Evolutionary conservation across 148 eudicot species (phyloP).

Genomic region (Spergularia bocconei): DNA sequence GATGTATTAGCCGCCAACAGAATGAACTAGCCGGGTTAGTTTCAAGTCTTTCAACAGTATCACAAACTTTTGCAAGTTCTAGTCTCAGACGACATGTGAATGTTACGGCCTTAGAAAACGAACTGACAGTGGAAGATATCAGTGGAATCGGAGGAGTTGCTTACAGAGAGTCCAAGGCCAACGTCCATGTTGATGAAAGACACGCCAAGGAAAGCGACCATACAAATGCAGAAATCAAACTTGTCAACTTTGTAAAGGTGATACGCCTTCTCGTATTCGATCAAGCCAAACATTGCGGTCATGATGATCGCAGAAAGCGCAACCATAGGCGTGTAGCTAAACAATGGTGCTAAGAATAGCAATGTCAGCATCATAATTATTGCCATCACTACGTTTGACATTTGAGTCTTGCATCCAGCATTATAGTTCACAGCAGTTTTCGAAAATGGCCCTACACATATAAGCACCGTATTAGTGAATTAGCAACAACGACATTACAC

Average conservation of each 20-base stretch:
- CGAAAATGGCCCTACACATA: constrained; percentile 80
- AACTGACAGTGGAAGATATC: too few species aligned
- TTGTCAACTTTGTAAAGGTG: constrained; percentile 76
- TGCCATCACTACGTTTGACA: constrained; percentile 79
- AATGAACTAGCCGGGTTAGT: too few species aligned
- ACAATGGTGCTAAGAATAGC: constrained; percentile 74
- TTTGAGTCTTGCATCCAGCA: constrained; percentile 74
- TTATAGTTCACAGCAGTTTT: constrained; percentile 83
- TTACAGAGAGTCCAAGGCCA: constrained; percentile 82
- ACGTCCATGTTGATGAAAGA: constrained; percentile 81
- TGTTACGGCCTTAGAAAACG: too few species aligned
- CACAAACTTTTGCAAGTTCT: too few species aligned
- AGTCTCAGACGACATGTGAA: neutral
- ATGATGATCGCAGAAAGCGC: constrained; percentile 87
- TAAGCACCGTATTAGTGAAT: neutral
- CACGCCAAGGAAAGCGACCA: constrained; percentile 79
- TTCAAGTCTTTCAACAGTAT: too few species aligned
- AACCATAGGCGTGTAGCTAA: constrained; percentile 82
- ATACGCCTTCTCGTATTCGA: constrained; percentile 56
- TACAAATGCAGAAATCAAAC: constrained; percentile 77
- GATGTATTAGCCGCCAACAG: too few species aligned
- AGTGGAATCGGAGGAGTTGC: too few species aligned
- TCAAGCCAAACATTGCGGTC: constrained; percentile 83
- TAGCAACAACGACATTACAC: neutral
- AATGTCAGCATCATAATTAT: constrained; percentile 64